These are phyloP conservation scores for Ashbya aceris DNA, from an alignment of 1,139 yeast genomes.

Conservation along the genomic window DNA sequence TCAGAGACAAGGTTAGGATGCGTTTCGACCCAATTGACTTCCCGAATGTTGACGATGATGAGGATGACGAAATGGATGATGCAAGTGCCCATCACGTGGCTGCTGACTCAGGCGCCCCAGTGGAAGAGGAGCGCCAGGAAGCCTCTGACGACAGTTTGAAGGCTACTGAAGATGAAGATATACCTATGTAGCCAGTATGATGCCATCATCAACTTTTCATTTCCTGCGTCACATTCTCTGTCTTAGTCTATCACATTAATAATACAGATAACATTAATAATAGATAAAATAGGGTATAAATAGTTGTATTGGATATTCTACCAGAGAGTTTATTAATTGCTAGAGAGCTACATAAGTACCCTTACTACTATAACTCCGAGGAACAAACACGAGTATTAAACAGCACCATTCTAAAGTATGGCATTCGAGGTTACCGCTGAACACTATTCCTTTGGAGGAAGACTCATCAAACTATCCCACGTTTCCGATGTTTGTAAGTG, in stretches of 20 bases:
- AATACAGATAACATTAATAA: too few species aligned
- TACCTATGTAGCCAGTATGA: too few species aligned
- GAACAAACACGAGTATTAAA: too few species aligned
- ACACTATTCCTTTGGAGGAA: slow-evolving; percentile 67
- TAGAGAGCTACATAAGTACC: too few species aligned
- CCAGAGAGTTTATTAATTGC: too few species aligned
- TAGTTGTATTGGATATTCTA: too few species aligned
- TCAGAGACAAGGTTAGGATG: slow-evolving; percentile 29
- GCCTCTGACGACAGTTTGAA: not conserved
- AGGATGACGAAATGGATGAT: slow-evolving; percentile 33
- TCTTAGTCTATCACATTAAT: too few species aligned
- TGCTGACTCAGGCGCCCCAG: not conserved
- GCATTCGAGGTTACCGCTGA: slow-evolving; percentile 46
- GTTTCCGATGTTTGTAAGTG: slow-evolving; percentile 58
- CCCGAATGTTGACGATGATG: slow-evolving; percentile 30
- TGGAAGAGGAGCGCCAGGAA: not conserved
- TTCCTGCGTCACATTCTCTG: too few species aligned
- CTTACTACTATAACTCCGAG: too few species aligned
- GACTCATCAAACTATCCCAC: slow-evolving; percentile 66
- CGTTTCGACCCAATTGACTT: slow-evolving; percentile 31
- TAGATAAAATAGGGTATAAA: too few species aligned
- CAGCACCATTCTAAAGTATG: slow-evolving; percentile 46
- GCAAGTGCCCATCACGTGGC: not conserved
- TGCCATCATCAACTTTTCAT: too few species aligned
- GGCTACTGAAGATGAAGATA: too few species aligned